Conservation (phyloP, 2,329 filamentous ascomycete species). For the Aspergillus sp. region DNA sequence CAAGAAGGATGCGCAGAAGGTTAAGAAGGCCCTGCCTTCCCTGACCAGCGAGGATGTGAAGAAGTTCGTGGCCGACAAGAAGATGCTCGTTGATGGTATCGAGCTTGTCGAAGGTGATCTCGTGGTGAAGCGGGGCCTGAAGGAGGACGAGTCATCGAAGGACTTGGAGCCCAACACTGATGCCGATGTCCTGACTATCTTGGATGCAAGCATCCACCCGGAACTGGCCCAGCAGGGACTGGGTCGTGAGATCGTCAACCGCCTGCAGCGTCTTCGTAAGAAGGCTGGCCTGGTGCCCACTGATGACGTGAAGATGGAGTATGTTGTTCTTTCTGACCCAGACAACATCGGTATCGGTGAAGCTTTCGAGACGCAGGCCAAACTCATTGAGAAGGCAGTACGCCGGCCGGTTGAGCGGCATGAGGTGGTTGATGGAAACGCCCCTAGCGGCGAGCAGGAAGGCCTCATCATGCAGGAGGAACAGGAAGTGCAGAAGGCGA, state of each 20-base stretch:
- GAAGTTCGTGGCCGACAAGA: slow-evolving; percentile 68
- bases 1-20: slow-evolving; percentile 87
- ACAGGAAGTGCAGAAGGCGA: slow-evolving; percentile 81
- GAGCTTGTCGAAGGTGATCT: slow-evolving; percentile 78
- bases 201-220: slow-evolving; percentile 79
- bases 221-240: slow-evolving; percentile 86
- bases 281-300: slow-evolving; percentile 87
- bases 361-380: slow-evolving; percentile 66
- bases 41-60: slow-evolving; percentile 80
- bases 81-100: slow-evolving; percentile 82
- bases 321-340: slow-evolving; percentile 74
- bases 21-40: slow-evolving; percentile 82
- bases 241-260: slow-evolving; percentile 87
- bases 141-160: slow-evolving; percentile 67
- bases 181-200: slow-evolving; percentile 82
- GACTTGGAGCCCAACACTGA: slow-evolving; percentile 85
- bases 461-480: slow-evolving; percentile 75
- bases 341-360: slow-evolving; percentile 69
- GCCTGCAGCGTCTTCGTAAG: slow-evolving; percentile 89
- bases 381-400: slow-evolving; percentile 71
- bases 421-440: slow-evolving; percentile 57
- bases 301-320: slow-evolving; percentile 95
- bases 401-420: slow-evolving; percentile 73
- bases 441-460: slow-evolving; percentile 52
- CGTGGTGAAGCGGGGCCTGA: slow-evolving; percentile 74